Evolutionary conservation across 2,329 filamentous ascomycete species (phyloP), one percentile per base, ranked within the genome.

Genomic region (Calonectria leucothoes): DNA sequence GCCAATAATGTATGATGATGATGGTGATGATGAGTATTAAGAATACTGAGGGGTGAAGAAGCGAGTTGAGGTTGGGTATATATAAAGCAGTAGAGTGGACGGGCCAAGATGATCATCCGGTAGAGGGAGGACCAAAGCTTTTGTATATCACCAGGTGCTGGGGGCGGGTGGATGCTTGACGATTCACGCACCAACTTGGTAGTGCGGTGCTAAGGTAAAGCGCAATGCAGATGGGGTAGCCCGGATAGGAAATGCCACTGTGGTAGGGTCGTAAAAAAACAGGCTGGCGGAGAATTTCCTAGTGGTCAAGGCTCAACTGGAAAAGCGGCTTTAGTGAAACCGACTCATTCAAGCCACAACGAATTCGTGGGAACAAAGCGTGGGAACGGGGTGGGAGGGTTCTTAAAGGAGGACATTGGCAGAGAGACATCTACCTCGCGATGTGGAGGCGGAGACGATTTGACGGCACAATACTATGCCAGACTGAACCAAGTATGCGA

Each of bases 221-320:
- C 74, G 78, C 79, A 81, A 80, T 80, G 82, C 81, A 83, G 82
- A 83, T 83, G 80, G 79, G 75, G 80, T 80, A 74, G 77, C 84
- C 84, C 81, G 81, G 84, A 84, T 79, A 80, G 83, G 83, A 81
- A 85, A 84, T 85, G 81, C 80, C 78, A 61, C 39, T 83, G 82
- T 82, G 81, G 67, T 37, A 77, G 74, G 76, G 74, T 75, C 70
- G 70, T 75, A 74, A 75, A 59, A 74, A 75, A 59, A 70, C 71
- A 78, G 75, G 74, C 77, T 74, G 75, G 76, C 79, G 77, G 78
- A 76, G 78, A 80, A 76, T 79, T 80, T 81, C 75, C 74, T 69
- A 75, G 73, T 76, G 68, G 77, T 77, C 78, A 75, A 73, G 76
- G 77, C 77, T 80, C 69, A 75, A 78, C 77, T 78, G 74, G 77